A percentile compares a stretch with the other conserved stretches of the same genome.
Evolutionary conservation across 805 yeast genomes (phyloP).

Genomic region (Sugiyamaella americana): DNA sequence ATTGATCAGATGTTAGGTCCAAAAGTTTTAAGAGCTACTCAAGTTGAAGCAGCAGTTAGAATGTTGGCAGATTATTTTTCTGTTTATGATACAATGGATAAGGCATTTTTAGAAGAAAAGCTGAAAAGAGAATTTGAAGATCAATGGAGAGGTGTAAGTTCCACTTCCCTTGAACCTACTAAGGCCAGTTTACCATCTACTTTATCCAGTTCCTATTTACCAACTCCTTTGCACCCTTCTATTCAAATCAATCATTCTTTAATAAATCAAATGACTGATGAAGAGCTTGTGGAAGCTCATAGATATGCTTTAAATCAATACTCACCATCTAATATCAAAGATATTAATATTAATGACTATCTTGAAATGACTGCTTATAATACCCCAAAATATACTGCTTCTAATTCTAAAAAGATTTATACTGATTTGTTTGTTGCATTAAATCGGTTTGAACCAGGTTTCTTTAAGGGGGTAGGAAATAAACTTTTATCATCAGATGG

Average conservation of each 20-base stretch:
- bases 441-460: slow-evolving; percentile 10
- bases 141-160: no score
- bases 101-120: slow-evolving; percentile 19
- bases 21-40: slow-evolving; percentile 23
- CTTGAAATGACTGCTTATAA: slow-evolving; percentile 5
- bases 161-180: not conserved
- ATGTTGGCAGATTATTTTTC: slow-evolving; percentile 29
- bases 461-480: slow-evolving; percentile 19
- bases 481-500: slow-evolving; percentile 20
- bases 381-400: slow-evolving; percentile 2
- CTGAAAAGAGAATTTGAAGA: slow-evolving; percentile 14
- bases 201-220: not conserved
- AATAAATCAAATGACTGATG: not conserved
- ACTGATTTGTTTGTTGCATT: slow-evolving; percentile 8
- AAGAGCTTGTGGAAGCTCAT: slow-evolving; percentile 8
- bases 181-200: not conserved
- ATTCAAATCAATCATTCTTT: not conserved
- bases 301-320: slow-evolving; percentile 7
- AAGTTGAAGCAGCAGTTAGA: slow-evolving; percentile 28
- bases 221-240: no score
- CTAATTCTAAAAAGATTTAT: slow-evolving; percentile 4
- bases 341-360: slow-evolving; percentile 6
- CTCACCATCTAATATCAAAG: not conserved
- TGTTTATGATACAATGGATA: slow-evolving; percentile 27
- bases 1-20: slow-evolving; percentile 24